Evolutionary conservation across 148 eudicot species (phyloP).

Genomic region (Rhododendron vialii): DNA sequence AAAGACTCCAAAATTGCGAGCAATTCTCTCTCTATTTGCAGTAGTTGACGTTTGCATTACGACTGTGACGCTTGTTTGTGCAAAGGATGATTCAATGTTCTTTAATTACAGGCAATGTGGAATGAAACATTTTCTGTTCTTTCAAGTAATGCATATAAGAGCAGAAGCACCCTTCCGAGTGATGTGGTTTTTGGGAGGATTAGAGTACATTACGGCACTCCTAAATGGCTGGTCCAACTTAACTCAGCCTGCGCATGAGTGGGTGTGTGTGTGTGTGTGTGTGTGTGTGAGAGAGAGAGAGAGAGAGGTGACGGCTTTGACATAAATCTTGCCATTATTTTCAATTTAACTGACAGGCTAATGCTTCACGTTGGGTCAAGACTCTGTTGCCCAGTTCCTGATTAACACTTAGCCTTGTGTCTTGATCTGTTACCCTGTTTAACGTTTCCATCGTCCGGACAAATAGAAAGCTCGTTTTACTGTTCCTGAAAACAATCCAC

Average conservation of each 20-base stretch:
- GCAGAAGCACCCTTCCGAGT: neutral
- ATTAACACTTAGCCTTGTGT: too few species aligned
- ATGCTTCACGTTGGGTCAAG: neutral
- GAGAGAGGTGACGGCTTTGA: neutral
- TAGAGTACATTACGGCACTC: neutral
- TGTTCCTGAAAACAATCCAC: neutral
- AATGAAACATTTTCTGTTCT: neutral
- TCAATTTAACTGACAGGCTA: neutral
- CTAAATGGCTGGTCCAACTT: neutral
- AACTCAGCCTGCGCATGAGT: too few species aligned
- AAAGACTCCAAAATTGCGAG: neutral
- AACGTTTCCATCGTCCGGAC: neutral
- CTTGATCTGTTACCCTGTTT: too few species aligned
- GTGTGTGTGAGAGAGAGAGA: too few species aligned
- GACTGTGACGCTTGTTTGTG: neutral
- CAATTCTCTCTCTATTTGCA: neutral
- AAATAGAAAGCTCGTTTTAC: too few species aligned
- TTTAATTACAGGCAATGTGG: neutral
- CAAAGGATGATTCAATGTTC: conserved; percentile 4
- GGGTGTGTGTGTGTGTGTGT: too few species aligned
- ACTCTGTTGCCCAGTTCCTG: neutral
- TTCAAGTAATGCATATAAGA: neutral
- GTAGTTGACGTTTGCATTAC: neutral
- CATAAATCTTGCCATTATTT: neutral
- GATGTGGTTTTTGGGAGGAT: neutral